Conservation (phyloP, 768 basidiomycete species). For the Sarcomyxa edulis region DNA sequence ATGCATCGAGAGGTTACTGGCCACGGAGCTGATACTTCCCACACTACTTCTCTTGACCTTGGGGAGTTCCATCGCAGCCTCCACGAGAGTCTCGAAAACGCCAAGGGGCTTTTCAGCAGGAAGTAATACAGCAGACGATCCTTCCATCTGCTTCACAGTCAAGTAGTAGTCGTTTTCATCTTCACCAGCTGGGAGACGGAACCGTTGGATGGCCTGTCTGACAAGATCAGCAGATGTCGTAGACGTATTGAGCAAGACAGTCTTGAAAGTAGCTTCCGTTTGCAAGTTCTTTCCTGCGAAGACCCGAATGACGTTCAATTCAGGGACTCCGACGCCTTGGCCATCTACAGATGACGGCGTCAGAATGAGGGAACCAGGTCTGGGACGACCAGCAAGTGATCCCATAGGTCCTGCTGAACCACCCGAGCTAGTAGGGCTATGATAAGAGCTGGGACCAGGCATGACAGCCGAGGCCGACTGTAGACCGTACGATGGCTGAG, state of each 20-base stretch:
- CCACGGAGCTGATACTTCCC: constrained; percentile 90
- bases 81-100: constrained; percentile 82
- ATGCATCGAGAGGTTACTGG: constrained; percentile 89
- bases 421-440: constrained; percentile 33
- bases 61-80: constrained; percentile 74
- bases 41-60: constrained; percentile 92
- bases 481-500: constrained; percentile 67
- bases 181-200: constrained; percentile 68
- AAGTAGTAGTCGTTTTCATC: constrained; percentile 73
- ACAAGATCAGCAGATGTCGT: constrained; percentile 85
- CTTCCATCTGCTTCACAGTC: constrained; percentile 90
- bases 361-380: constrained; percentile 76
- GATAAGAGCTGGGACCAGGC: constrained; percentile 28
- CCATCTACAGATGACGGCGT: constrained; percentile 56
- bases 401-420: constrained; percentile 44
- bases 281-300: constrained; percentile 90
- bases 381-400: constrained; percentile 48
- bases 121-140: constrained; percentile 69
- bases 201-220: constrained; percentile 90
- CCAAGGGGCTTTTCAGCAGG: constrained; percentile 77
- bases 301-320: constrained; percentile 91
- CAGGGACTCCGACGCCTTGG: constrained; percentile 60
- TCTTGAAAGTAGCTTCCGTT: constrained; percentile 98
- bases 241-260: constrained; percentile 83
- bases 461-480: constrained; percentile 71